phyloP scores from a whole-genome alignment of 352 stramenopile genomes.

The Phytophthora quininea region DNA sequence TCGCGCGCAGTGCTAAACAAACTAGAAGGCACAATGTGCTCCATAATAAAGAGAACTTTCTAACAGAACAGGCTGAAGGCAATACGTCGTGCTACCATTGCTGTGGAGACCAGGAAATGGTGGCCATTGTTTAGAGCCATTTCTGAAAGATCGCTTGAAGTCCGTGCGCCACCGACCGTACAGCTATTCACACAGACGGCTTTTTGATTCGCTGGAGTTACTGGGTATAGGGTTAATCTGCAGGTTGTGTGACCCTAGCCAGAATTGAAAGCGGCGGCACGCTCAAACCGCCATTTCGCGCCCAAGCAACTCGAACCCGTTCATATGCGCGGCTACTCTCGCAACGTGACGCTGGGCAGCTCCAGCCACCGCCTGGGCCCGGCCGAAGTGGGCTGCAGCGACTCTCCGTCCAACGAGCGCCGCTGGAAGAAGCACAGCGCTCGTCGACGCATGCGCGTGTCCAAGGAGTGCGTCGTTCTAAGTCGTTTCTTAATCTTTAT shows the following conservation, averaged over 20 bases:
- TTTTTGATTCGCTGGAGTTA: neutral
- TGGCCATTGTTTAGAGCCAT: neutral
- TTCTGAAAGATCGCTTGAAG: neutral
- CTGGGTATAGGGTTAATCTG: neutral
- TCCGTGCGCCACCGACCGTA: neutral
- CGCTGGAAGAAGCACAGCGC: slow-evolving; percentile 37
- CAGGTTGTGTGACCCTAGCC: slow-evolving; percentile 13
- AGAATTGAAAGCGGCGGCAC: slow-evolving; percentile 20
- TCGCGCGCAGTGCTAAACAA: too few relatives aligned
- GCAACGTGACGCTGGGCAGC: slow-evolving; percentile 26
- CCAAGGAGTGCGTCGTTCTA: slow-evolving; percentile 62
- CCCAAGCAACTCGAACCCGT: slow-evolving; percentile 11
- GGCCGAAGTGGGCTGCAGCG: slow-evolving; percentile 16
- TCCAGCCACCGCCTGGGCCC: slow-evolving; percentile 23
- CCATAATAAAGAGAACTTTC: too few relatives aligned
- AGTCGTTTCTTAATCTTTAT: neutral
- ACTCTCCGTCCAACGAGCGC: slow-evolving; percentile 18
- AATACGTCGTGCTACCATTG: too few relatives aligned
- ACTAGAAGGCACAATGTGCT: too few relatives aligned
- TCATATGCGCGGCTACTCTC: slow-evolving; percentile 29
- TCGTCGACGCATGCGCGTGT: slow-evolving; percentile 58
- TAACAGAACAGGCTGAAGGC: too few relatives aligned
- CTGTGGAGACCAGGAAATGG: too few relatives aligned
- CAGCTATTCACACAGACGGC: neutral
- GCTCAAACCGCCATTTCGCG: slow-evolving; percentile 24